Evolutionary conservation across 140 eudicot species (phyloP), one percentile per base, ranked within the genome.

Genomic region (Flaveria floridana): DNA sequence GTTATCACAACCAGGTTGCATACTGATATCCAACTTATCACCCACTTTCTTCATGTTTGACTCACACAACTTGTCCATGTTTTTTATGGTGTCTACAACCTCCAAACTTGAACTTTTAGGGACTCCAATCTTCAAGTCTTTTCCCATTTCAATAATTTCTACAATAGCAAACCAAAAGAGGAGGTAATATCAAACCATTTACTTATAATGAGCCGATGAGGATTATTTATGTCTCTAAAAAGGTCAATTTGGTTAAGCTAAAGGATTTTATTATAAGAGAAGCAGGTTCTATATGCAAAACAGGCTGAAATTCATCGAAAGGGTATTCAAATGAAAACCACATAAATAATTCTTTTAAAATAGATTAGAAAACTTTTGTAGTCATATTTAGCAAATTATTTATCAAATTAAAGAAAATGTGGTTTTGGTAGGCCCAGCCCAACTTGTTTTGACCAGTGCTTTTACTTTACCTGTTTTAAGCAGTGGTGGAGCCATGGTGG

Each of bases 111-210:
- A 69, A 79, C 78, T 75, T 44, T 81, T 70, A 14, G 87, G 79
- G 42, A 70, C 73, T 71, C 92, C 88, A 8, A 80, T 80, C 69
- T 78, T 85, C 86, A 85, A 82, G 85, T 81, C 91, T 68, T 85
- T 89, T 30, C 86, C 90, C 93, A 87, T 83, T 53, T 80, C 77
- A 77, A 71, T 68, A 55, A 58, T 82, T 48, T 79, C 92, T 86
- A 14, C 34, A 77, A 44, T 39, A 65, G 50, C 26, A 53, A 65
- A 64, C 16, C 9, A 12, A 28, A 59, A 13, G 26, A 64, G 12
- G 15, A 18, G 55, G 19, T 13, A 39, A 39, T 14, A 19, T 37
- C 47, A 69, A 46, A 47, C 39, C 30, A 46, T 69, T 47, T 47
- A 48, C 61, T 21, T 12, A 44, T 37, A 34, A 16, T 7, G 30